Conservation (phyloP, 371 early-diverging fungal genomes). For the Mortierella sp. region DNA sequence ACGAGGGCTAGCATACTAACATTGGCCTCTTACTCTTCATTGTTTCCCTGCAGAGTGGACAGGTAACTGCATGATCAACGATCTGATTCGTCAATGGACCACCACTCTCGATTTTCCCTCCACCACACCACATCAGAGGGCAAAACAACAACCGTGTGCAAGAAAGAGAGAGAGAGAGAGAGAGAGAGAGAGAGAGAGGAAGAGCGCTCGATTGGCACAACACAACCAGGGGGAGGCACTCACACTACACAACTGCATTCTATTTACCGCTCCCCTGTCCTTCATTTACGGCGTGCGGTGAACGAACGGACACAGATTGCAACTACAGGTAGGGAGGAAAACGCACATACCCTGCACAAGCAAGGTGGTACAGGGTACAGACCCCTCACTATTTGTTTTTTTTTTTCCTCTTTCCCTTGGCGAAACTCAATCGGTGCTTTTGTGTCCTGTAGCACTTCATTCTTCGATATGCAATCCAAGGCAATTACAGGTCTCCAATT, state of each 20-base stretch:
- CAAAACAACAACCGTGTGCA: too few species aligned
- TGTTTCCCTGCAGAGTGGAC: slow-evolving; percentile 10
- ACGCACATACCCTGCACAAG: neutral
- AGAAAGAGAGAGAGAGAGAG: too few species aligned
- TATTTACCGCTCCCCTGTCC: neutral
- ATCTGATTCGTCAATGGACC: neutral
- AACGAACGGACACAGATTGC: slow-evolving; percentile 9
- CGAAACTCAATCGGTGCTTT: too few species aligned
- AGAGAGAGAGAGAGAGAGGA: too few species aligned
- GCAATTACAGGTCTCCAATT: slow-evolving; percentile 39
- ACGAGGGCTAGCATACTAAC: neutral
- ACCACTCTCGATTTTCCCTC: too few species aligned
- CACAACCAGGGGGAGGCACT: too few species aligned
- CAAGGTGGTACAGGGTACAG: neutral
- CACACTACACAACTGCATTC: neutral
- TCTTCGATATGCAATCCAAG: slow-evolving; percentile 43
- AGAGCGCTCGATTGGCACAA: too few species aligned
- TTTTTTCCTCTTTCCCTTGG: neutral
- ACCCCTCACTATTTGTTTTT: neutral
- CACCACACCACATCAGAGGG: too few species aligned
- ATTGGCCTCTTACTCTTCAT: neutral
- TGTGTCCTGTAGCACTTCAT: slow-evolving; percentile 38
- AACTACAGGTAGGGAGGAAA: slow-evolving; percentile 25
- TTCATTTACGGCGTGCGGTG: neutral
- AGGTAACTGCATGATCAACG: slow-evolving; percentile 1